Evolutionary conservation across 805 yeast genomes (phyloP), one percentile per base, ranked within the genome.

Genomic region (Yarrowia deformans): DNA sequence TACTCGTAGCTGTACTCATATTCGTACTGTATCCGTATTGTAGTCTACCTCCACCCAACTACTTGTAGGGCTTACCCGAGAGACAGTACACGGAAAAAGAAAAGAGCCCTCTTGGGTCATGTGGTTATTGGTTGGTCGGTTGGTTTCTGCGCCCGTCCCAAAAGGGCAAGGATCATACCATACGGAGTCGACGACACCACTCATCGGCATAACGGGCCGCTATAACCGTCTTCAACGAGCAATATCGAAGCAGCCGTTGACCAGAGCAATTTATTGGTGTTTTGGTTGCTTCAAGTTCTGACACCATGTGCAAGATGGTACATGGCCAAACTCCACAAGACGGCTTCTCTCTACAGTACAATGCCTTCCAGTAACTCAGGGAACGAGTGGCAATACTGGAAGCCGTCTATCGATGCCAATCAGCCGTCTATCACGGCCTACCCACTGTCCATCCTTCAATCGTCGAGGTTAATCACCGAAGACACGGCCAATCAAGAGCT

Each of bases 221-320:
- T 43, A 18, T n/a, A 43, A 43, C 48, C 48, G 48, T 43, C 45
- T 43, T 18, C 8, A 13, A 42, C n/a, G 45, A 42, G 45, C 45
- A 42, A 42, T 9, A 16, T n/a, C n/a, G n/a, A n/a, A 13, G 10
- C 18, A 16, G 45, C 18, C 18, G 45, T n/a, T n/a, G n/a, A n/a
- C n/a, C n/a, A n/a, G n/a, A 40, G 45, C 45, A 13, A 40, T 40
- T 40, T 40, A 16, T 10, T n/a, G n/a, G n/a, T n/a, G n/a, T n/a
- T n/a, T n/a, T n/a, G n/a, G n/a, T n/a, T n/a, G n/a, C n/a, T n/a
- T n/a, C n/a, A n/a, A n/a, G n/a, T n/a, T n/a, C n/a, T n/a, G n/a
- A n/a, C n/a, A n/a, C n/a, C n/a, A n/a, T 34, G 37, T 34, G 29
- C 29, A 2, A 23, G 29, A 23, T 23, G 4, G 29, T 23, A 23